Percentiles rank a stretch among this genome's conserved stretches.
These are phyloP conservation scores for Vanderwaltozyma tropicalis DNA, from an alignment of 805 yeast species.

Conservation along the genomic window DNA sequence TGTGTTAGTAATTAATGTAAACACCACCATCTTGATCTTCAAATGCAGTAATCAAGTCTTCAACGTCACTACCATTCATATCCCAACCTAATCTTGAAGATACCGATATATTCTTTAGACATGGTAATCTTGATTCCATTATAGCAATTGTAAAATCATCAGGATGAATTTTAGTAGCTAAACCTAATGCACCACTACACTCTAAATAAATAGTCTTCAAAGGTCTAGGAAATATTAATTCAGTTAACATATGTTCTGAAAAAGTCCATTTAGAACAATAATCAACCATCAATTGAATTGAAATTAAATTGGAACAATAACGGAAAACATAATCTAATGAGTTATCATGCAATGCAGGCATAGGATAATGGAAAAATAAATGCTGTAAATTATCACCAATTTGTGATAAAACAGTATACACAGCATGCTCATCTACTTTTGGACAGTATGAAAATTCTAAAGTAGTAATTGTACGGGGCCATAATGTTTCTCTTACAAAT, in stretches of 20 bases:
- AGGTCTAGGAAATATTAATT: conserved; percentile 23
- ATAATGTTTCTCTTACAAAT: conserved; percentile 55
- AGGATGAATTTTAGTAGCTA: conserved; percentile 73
- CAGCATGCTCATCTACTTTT: conserved; percentile 50
- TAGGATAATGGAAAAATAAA: conserved; percentile 70
- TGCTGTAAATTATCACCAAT: conserved; percentile 57
- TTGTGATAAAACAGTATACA: conserved; percentile 48
- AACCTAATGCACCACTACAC: conserved; percentile 80
- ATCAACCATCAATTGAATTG: conserved; percentile 67
- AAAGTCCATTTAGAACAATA: conserved; percentile 47
- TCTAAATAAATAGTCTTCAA: conserved; percentile 58
- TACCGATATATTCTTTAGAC: conserved; percentile 50
- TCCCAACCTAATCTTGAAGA: conserved; percentile 85
- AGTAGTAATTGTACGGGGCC: conserved; percentile 62
- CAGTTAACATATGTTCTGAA: conserved; percentile 35
- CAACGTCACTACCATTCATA: conserved; percentile 47
- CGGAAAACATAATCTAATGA: conserved; percentile 65
- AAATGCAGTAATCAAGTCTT: conserved; percentile 54
- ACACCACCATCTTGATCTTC: conserved; percentile 73
- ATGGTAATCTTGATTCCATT: conserved; percentile 65
- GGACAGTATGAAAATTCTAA: conserved; percentile 88
- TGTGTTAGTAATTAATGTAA: conserved; percentile 36
- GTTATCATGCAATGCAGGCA: conserved; percentile 65
- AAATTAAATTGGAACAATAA: conserved; percentile 63
- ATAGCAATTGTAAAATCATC: conserved; percentile 81